Conservation (phyloP, 306 rosid species). For the Comarum palustre region DNA sequence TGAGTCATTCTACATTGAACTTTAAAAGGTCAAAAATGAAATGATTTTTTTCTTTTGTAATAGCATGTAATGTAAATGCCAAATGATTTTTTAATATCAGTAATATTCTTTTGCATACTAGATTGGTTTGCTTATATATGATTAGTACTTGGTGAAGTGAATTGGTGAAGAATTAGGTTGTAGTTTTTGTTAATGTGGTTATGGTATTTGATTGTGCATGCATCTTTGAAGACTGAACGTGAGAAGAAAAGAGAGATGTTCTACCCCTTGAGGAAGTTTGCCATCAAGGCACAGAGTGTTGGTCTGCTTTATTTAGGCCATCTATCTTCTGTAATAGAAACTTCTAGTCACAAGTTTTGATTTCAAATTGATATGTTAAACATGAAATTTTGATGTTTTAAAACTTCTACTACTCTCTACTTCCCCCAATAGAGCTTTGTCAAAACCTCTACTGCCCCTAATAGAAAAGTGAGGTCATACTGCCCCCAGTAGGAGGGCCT, state of each 20-base stretch:
- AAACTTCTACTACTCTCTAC: too few relatives aligned
- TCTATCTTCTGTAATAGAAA: constrained; percentile 13
- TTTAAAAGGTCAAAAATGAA: too few relatives aligned
- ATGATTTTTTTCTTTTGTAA: neutral
- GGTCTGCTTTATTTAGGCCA: constrained; percentile 6
- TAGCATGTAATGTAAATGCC: neutral
- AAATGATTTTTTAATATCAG: neutral
- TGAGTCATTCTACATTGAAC: neutral
- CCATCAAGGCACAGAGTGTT: constrained; percentile 69
- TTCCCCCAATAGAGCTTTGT: too few relatives aligned
- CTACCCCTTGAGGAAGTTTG: constrained; percentile 77
- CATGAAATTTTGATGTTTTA: constrained; percentile 12
- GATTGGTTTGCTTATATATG: neutral
- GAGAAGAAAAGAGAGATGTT: constrained; percentile 77
- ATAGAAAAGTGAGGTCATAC: too few relatives aligned
- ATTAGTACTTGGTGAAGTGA: neutral
- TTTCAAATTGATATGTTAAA: constrained; percentile 18
- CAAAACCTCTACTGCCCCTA: too few relatives aligned
- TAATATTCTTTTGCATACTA: neutral
- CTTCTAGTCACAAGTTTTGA: constrained; percentile 31
- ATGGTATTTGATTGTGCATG: constrained; percentile 32
- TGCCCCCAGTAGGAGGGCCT: too few relatives aligned
- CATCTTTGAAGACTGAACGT: constrained; percentile 73
- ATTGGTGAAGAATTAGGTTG: too few relatives aligned
- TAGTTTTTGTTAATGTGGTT: neutral